Base-by-base conservation (phyloP, 495 filamentous ascomycete genomes). In the Penicillium robsamsonii region DNA sequence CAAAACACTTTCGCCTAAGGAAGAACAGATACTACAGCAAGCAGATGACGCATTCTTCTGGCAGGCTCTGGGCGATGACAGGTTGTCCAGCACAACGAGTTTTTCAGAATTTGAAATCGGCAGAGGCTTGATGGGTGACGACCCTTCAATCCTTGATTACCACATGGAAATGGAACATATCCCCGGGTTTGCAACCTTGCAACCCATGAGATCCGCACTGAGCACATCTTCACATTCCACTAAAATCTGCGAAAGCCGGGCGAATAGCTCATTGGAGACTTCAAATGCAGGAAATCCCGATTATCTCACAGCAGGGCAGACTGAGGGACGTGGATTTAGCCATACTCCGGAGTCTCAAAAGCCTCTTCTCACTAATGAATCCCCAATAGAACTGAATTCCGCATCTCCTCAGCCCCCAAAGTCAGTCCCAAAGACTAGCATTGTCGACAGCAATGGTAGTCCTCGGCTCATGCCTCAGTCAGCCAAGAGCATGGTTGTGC, bases 401-500 rank as follows among this genome's bases (percentile, higher is more conserved):
- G 15, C 29, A 0, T 46, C 25, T 17, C 27, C 46, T 5, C 31
- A 35, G 17, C 18, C 7, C 4, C 38, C 43, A 3, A 52, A 22
- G 20, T 49, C 63, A 12, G 41, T 27, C 1, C 38, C 45, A 18
- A 61, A 44, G 45, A 56, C 40, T 18, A 63, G 50, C 18, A 59
- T 70, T 18, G 70, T 72, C 18, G 70, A 72, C 48, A 44, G 50
- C 8, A 69, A 70, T 46, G 70, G 70, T 22, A 72, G 70, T 42
- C 70, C 70, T 20, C 60, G 61, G 37, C 55, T 66, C 12, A 30
- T 58, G 11, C 49, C 38, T 1, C 43, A 47, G 30, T 37, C 18
- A 13, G 40, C 24, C 11, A 53, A 40, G 18, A 25, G 13, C 11
- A 35, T 24, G 25, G 20, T 44, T 44, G 7, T 6, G n/a, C 24